Evolutionary conservation across 805 yeast genomes (phyloP).

Genomic region (Pichia nanzhaoensis): DNA sequence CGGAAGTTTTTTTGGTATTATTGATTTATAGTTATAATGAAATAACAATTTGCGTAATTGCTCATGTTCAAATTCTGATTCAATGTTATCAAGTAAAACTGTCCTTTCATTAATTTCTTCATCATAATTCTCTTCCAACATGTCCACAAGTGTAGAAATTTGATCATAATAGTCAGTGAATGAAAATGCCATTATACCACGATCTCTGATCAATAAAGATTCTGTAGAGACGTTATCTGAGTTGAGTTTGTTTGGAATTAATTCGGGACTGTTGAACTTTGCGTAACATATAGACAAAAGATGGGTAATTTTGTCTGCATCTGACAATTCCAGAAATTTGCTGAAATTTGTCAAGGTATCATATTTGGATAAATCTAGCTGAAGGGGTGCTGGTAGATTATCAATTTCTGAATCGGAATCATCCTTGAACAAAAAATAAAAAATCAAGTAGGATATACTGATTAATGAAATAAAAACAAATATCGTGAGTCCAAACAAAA

Average conservation of each 20-base stretch:
- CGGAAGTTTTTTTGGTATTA: conserved; percentile 15
- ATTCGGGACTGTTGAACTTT: conserved; percentile 21
- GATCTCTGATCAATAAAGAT: conserved; percentile 28
- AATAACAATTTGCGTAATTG: conserved; percentile 2
- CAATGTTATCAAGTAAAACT: neutral
- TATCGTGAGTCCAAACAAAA: conserved; percentile 6
- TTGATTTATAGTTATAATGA: neutral
- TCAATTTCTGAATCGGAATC: conserved; percentile 1
- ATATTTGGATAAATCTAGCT: conserved; percentile 16
- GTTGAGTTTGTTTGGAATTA: conserved; percentile 19
- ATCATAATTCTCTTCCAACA: conserved; percentile 2
- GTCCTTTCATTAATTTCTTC: conserved; percentile 7
- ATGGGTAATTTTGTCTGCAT: conserved; percentile 22
- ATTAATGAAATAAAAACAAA: neutral
- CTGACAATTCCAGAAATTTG: neutral
- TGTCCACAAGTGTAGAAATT: conserved; percentile 19
- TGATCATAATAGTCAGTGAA: conserved; percentile 30
- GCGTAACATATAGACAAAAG: conserved; percentile 22
- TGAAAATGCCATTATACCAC: conserved; percentile 31
- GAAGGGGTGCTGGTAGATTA: conserved; percentile 6
- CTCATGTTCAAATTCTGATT: neutral
- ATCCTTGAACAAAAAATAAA: conserved; percentile 1
- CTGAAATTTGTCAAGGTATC: neutral
- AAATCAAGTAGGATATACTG: conserved; percentile 2
- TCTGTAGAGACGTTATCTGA: conserved; percentile 25